Conservation (phyloP, 345 rosid species). For the Murraya paniculata region DNA sequence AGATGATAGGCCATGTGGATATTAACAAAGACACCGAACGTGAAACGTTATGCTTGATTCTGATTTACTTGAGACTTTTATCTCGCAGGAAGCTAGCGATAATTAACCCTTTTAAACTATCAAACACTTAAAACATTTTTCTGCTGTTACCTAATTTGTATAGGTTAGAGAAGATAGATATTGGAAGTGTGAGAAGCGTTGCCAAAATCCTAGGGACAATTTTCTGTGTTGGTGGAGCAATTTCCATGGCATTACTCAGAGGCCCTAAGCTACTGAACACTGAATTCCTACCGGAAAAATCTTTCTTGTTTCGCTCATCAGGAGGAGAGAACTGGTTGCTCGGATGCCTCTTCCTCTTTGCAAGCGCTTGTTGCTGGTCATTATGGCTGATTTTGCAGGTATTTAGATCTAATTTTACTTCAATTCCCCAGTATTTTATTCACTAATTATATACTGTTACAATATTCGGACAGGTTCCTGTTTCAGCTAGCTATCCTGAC, state of each 20-base stretch:
- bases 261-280: slow-evolving; percentile 70
- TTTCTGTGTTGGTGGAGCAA: slow-evolving; percentile 60
- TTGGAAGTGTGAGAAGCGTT: slow-evolving; percentile 47
- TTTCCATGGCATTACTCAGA: slow-evolving; percentile 59
- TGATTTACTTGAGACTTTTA: too few species aligned
- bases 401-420: not conserved
- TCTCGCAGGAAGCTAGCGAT: not conserved
- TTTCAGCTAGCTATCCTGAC: slow-evolving; percentile 52
- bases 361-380: slow-evolving; percentile 67
- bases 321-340: slow-evolving; percentile 44
- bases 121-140: not conserved
- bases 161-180: slow-evolving; percentile 61
- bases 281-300: slow-evolving; percentile 13
- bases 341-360: slow-evolving; percentile 60
- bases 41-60: too few species aligned
- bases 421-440: not conserved
- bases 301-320: slow-evolving; percentile 21
- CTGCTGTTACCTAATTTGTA: not conserved
- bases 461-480: slow-evolving; percentile 45
- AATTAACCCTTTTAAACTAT: not conserved
- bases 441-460: not conserved
- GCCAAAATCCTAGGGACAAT: slow-evolving; percentile 66
- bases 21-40: too few species aligned
- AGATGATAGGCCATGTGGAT: too few species aligned
- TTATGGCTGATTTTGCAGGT: slow-evolving; percentile 78